Evolutionary conservation across 1,284 basidiomycete species (phyloP).

Genomic region (Bondarzewia mesenterica): DNA sequence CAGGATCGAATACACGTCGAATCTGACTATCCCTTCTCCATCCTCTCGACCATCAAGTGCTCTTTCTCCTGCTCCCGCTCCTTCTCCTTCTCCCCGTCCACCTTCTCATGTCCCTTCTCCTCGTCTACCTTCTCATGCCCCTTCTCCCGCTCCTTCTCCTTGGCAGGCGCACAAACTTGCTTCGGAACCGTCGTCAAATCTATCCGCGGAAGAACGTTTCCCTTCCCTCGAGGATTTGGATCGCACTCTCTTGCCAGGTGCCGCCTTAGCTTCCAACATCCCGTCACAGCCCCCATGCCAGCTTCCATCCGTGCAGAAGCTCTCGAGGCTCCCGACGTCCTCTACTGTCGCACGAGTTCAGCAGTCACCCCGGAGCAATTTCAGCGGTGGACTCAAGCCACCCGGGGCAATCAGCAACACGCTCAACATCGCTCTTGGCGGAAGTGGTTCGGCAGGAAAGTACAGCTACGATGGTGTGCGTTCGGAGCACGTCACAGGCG

Average conservation of each 20-base stretch:
- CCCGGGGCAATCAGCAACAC: slow-evolving; percentile 3
- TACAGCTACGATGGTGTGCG: slow-evolving; percentile 19
- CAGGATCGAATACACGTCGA: slow-evolving; percentile 50
- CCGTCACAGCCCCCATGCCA: slow-evolving; percentile 3
- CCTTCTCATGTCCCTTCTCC: slow-evolving; percentile 16
- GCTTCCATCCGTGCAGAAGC: background rate
- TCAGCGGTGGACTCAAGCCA: slow-evolving; percentile 1
- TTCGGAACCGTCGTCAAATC: slow-evolving; percentile 27
- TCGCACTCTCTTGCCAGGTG: slow-evolving; percentile 30
- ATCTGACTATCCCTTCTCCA: slow-evolving; percentile 6
- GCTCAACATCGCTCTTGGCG: slow-evolving; percentile 1
- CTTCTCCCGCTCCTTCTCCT: slow-evolving; percentile 15
- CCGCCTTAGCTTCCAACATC: background rate
- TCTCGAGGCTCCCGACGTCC: background rate
- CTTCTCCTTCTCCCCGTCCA: slow-evolving; percentile 23
- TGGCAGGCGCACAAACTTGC: slow-evolving; percentile 13
- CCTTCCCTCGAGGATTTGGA: slow-evolving; percentile 75
- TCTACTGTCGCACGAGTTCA: background rate
- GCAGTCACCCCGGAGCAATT: background rate
- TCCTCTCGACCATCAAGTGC: slow-evolving; percentile 24
- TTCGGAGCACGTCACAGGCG: slow-evolving; percentile 49
- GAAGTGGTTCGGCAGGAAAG: slow-evolving; percentile 2
- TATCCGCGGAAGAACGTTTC: slow-evolving; percentile 59
- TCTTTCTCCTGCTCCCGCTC: slow-evolving; percentile 43
- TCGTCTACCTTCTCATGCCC: too few relatives aligned